These are phyloP conservation scores for Rosa multiflora DNA, from an alignment of 306 rosid species.

Conservation along the genomic window DNA sequence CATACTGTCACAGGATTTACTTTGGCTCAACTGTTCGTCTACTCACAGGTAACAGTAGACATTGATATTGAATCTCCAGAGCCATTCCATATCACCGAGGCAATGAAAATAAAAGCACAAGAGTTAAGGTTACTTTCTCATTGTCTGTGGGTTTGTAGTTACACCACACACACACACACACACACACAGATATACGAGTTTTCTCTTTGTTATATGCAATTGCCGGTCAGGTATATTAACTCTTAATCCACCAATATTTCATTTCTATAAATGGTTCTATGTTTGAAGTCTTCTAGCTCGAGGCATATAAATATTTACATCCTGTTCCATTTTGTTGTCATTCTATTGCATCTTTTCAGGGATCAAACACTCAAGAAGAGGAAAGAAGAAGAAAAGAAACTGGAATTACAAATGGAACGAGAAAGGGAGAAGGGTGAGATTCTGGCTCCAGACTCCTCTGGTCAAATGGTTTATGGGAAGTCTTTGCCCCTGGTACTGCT, in stretches of 20 bases:
- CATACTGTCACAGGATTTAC: neutral
- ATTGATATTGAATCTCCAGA: conserved; percentile 50
- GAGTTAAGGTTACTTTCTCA: conserved; percentile 48
- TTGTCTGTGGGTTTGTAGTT: neutral
- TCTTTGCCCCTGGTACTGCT: no score
- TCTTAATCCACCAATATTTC: neutral
- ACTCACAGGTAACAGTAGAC: conserved; percentile 54
- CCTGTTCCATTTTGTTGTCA: neutral
- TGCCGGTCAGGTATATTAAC: neutral
- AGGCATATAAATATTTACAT: neutral
- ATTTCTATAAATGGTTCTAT: neutral
- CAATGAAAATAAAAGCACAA: conserved; percentile 55
- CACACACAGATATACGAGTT: neutral
- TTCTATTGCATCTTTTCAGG: conserved; percentile 36
- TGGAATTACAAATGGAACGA: conserved; percentile 53
- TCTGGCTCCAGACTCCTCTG: no score
- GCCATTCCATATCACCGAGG: conserved; percentile 61
- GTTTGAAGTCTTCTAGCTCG: neutral
- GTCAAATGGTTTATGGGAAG: no score
- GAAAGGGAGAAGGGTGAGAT: conserved; percentile 57
- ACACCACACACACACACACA: no score
- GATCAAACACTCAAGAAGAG: conserved; percentile 35
- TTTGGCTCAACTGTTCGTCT: conserved; percentile 23
- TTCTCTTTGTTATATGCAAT: neutral
- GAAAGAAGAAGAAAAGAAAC: conserved; percentile 39